Conservation (phyloP, 2,329 filamentous ascomycete species). For the Cercospora berteroae region DNA sequence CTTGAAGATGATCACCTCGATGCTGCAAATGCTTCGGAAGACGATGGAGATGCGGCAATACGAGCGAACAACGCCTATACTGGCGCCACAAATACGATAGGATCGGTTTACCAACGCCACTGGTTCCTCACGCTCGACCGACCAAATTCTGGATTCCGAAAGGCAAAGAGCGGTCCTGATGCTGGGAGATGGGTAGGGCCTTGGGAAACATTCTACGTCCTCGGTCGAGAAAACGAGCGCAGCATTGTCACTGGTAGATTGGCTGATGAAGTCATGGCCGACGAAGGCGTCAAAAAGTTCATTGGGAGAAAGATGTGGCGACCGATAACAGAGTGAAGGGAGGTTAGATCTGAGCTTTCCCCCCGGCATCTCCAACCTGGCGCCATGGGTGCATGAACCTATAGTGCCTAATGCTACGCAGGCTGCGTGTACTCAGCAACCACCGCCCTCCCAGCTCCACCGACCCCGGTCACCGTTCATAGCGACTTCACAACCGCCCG, state of each 20-base stretch:
- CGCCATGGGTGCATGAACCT: background rate
- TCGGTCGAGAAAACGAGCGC: constrained; percentile 60
- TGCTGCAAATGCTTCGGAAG: constrained; percentile 31
- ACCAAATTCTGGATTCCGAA: constrained; percentile 56
- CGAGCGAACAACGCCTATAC: constrained; percentile 63
- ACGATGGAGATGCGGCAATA: constrained; percentile 49
- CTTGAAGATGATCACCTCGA: constrained; percentile 21
- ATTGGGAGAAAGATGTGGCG: constrained; percentile 61
- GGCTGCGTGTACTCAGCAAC: background rate
- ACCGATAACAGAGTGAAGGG: constrained; percentile 35
- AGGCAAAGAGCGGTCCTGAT: constrained; percentile 34
- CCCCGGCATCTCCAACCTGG: background rate
- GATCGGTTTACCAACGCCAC: constrained; percentile 63
- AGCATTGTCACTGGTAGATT: constrained; percentile 65
- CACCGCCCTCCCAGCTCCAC: background rate
- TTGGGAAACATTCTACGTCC: constrained; percentile 61
- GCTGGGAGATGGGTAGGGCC: constrained; percentile 36
- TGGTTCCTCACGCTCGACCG: constrained; percentile 67
- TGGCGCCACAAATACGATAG: constrained; percentile 64
- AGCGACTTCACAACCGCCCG: background rate
- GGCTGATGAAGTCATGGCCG: constrained; percentile 58
- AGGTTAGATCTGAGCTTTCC: background rate
- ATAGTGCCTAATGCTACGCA: background rate
- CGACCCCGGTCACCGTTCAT: background rate
- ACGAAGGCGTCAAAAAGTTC: constrained; percentile 61